phyloP scores from a whole-genome alignment of 345 rosid species.

The Arabidopsis arenosa region DNA sequence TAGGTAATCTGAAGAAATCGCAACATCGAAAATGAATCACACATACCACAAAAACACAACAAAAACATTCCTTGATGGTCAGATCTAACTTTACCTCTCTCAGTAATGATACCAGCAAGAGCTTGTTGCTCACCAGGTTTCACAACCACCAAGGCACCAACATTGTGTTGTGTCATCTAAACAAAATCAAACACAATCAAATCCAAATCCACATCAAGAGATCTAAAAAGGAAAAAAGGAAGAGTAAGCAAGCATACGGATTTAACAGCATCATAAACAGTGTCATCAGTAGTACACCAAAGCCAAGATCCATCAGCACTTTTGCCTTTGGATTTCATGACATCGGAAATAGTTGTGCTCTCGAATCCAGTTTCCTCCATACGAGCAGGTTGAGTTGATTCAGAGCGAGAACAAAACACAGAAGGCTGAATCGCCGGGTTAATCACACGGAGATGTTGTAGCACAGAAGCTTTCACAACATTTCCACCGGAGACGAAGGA shows the following conservation, averaged over 20 bases:
- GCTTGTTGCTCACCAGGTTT: constrained; percentile 89
- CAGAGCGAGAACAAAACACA: constrained; percentile 61
- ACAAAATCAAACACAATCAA: constrained; percentile 20
- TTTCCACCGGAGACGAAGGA: constrained; percentile 59
- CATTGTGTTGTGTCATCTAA: constrained; percentile 98
- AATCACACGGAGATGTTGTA: constrained; percentile 66
- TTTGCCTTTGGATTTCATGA: constrained; percentile 82
- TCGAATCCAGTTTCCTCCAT: constrained; percentile 96
- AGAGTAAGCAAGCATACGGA: constrained; percentile 58
- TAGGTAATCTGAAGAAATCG: constrained; percentile 63
- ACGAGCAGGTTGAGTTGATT: constrained; percentile 64
- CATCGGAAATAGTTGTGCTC: constrained; percentile 81
- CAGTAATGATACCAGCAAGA: constrained; percentile 94
- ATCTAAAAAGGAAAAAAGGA: background rate
- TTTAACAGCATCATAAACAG: constrained; percentile 92
- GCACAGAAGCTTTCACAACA: constrained; percentile 54
- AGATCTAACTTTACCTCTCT: constrained; percentile 68
- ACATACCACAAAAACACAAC: background rate
- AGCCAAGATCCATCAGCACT: constrained; percentile 98
- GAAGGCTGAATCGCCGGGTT: constrained; percentile 60
- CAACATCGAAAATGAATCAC: constrained; percentile 3
- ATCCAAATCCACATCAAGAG: background rate
- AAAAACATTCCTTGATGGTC: background rate
- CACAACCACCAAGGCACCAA: constrained; percentile 95
- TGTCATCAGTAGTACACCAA: constrained; percentile 95